Evolutionary conservation across 306 rosid species (phyloP), one percentile per base, ranked within the genome.

Genomic region (Lotus japonicus): DNA sequence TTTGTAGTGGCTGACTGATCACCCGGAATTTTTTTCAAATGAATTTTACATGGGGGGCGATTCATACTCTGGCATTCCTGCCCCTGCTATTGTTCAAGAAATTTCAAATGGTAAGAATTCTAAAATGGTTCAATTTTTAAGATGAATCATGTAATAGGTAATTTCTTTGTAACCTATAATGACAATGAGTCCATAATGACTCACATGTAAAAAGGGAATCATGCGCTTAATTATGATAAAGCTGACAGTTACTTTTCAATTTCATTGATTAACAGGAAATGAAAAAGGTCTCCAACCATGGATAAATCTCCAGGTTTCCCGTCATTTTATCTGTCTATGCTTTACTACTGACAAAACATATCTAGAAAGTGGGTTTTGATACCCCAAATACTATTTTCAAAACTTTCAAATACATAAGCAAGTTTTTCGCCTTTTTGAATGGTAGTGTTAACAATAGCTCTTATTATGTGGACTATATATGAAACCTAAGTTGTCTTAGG

Each of bases 1-100:
- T 61, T 63, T 82, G 76, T 13, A 92, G 98, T 92, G 98, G 98
- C 33, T 87, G 65, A 33, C 79, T 44, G 73, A 73, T 49, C 95
- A 89, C 61, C 74, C 92, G 0, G 84, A 85, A 61, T 89, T 87
- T 64, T 51, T 58, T 8, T 58, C 88, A 11, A 87, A 85, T 77
- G 74, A 82, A 7, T 26, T 87, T 13, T 89, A 87, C 14, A 15
- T 92, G 0, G 92, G 85, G 12, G 95, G 84, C 4, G 92, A 84
- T 72, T 92, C 98, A 0, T 89, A 87, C 76, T 82, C 95, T 11
- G 97, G 96, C 33, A 75, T 89, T 33, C 54, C 77, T 50, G 48
- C 74, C 17, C 98, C 98, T 0, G 61, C 54, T 6, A 46, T 92
- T 66, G 79, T 58, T 16, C 81, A 79, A 46, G 66, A 82, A 66